Percentiles rank a stretch among this genome's conserved stretches.
Evolutionary conservation across 2,329 filamentous ascomycete genomes (phyloP).

Genomic region (Stagonosporopsis chrysanthemi): DNA sequence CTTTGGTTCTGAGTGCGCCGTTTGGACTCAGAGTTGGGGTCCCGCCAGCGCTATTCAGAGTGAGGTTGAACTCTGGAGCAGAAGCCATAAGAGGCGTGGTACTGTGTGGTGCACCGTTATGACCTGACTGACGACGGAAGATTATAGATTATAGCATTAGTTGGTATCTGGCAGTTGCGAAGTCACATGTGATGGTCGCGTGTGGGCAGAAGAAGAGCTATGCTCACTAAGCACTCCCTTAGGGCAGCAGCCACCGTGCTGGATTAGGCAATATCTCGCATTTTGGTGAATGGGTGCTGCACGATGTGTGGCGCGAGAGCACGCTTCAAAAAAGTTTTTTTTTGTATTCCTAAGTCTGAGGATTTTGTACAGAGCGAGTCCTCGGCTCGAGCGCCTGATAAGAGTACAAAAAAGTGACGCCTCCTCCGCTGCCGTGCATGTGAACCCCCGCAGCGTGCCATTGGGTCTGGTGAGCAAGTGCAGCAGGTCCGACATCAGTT

Average conservation of each 20-base stretch:
- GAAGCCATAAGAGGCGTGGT: slow-evolving; percentile 26
- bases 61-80: slow-evolving; percentile 25
- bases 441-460: background rate
- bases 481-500: slow-evolving; percentile 12
- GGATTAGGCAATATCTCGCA: slow-evolving; percentile 40
- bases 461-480: slow-evolving; percentile 11
- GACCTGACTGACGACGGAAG: slow-evolving; percentile 26
- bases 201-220: slow-evolving; percentile 36
- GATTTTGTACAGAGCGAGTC: slow-evolving; percentile 45
- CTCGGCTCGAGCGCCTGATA: slow-evolving; percentile 38
- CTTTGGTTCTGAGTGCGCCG: slow-evolving; percentile 48
- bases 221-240: slow-evolving; percentile 31
- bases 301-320: background rate
- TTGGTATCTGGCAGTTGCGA: background rate
- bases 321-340: slow-evolving; percentile 4
- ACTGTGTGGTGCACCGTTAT: background rate
- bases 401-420: slow-evolving; percentile 29
- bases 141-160: slow-evolving; percentile 25
- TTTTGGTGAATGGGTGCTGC: slow-evolving; percentile 13
- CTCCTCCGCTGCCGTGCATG: background rate
- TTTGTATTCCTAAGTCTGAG: slow-evolving; percentile 26
- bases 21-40: slow-evolving; percentile 28
- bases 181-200: slow-evolving; percentile 12
- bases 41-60: slow-evolving; percentile 23
- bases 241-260: slow-evolving; percentile 22